A percentile compares a stretch with the other conserved stretches of the same genome.
Evolutionary conservation across 176 grass and related monocot genomes (phyloP).

Genomic region (Themeda triandra): DNA sequence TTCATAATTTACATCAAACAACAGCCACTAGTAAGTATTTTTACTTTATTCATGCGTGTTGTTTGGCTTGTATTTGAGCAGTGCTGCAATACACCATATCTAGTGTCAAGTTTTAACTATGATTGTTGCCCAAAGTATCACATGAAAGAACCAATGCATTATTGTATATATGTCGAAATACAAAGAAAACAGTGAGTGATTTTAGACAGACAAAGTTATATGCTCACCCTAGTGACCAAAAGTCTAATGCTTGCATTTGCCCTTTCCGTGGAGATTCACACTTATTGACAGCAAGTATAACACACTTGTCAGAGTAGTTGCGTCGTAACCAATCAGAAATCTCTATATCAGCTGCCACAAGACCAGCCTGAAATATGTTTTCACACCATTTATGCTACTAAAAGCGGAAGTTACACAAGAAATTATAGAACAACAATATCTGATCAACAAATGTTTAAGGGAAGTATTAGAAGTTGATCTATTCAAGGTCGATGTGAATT

Average conservation of each 20-base stretch:
- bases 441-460: not conserved
- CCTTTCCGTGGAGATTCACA: conserved; percentile 90
- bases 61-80: not conserved
- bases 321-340: conserved; percentile 93
- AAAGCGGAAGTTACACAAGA: not conserved
- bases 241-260: conserved; percentile 86
- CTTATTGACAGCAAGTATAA: conserved; percentile 94
- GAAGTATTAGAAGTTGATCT: not conserved
- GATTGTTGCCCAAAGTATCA: conserved; percentile 1
- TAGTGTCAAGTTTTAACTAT: not conserved
- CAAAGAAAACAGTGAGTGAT: not conserved
- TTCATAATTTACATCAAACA: not conserved
- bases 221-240: conserved; percentile 96
- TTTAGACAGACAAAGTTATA: not conserved
- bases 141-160: not conserved
- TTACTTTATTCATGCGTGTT: not conserved
- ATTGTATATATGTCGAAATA: not conserved
- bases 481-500: not conserved
- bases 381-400: not conserved
- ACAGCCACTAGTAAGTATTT: not conserved
- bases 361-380: conserved; percentile 66
- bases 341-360: conserved; percentile 82
- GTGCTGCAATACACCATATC: not conserved
- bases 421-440: not conserved
- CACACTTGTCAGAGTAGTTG: conserved; percentile 74